Percentiles rank a stretch among this genome's conserved stretches.
phyloP scores from a whole-genome alignment of 1,284 basidiomycete genomes.

The Grifola frondosa region DNA sequence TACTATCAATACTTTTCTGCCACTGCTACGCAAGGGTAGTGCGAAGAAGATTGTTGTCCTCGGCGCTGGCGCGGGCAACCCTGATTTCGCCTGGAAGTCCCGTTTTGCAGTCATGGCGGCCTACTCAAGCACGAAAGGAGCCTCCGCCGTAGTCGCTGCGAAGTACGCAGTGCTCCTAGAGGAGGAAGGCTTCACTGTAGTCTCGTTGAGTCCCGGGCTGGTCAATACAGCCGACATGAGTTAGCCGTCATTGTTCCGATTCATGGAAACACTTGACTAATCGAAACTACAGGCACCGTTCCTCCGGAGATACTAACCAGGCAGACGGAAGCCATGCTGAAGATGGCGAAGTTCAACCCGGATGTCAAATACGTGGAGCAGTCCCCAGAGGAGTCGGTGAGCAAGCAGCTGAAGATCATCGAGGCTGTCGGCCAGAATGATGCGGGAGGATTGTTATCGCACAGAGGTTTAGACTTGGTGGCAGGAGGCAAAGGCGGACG shows the following conservation, averaged over 20 bases:
- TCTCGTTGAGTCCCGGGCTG: conserved; percentile 37
- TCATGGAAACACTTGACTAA: background rate
- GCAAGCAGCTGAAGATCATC: conserved; percentile 28
- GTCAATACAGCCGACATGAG: conserved; percentile 30
- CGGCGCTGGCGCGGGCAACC: conserved; percentile 25
- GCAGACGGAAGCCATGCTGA: background rate
- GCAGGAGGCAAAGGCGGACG: no score
- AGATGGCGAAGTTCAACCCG: background rate
- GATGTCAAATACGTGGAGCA: conserved; percentile 22
- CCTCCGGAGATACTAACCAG: background rate
- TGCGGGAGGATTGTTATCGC: conserved; percentile 32
- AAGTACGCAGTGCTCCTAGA: conserved; percentile 37
- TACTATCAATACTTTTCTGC: conserved; percentile 34
- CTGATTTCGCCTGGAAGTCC: conserved; percentile 22
- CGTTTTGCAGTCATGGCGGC: conserved; percentile 11
- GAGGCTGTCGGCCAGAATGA: conserved; percentile 26
- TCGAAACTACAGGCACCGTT: background rate
- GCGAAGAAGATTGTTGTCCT: conserved; percentile 35
- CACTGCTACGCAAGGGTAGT: conserved; percentile 34
- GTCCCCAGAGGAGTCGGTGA: conserved; percentile 32
- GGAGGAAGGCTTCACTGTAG: conserved; percentile 38
- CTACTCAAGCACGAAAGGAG: conserved; percentile 34
- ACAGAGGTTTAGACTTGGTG: no score
- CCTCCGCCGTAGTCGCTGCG: conserved; percentile 33
- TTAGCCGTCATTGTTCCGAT: no score